Evolutionary conservation across 163 green algal species (phyloP), one percentile per base, ranked within the genome.

Genomic region (Scenedesmus sp.): DNA sequence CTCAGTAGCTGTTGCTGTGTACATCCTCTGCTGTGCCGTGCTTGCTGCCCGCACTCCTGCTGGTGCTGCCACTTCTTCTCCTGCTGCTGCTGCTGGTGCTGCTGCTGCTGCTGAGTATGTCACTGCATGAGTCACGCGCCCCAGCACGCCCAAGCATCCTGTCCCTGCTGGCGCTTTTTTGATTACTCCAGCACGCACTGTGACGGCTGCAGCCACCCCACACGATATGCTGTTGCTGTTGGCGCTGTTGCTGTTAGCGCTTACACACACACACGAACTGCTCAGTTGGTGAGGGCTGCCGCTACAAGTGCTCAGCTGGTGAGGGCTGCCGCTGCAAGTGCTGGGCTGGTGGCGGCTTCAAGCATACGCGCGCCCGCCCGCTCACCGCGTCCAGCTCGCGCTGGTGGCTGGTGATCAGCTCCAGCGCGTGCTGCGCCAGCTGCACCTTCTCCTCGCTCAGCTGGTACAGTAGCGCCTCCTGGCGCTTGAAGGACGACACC

Each of bases 391-490:
- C 89, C 70, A 92, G 73, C 5, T 92, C 80, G 10, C n/a, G 37
- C 61, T 89, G 46, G 59, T 93, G 79, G 56, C 81, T 86, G 5
- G 68, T 59, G 26, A 93, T 76, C 16, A 93, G 81, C 49, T 91
- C 91, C 30, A 86, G 42, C 37, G 85, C 86, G 22, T 93, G 86
- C 44, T 90, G 83, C 7, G 86, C 91, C 30, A 93, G 91, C 82
- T 88, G 70, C 51, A 93, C 91, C 86, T 93, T 93, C 91, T 93
- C 91, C 80, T 93, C 86, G 35, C 65, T 73, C 9, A 92, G 85
- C 81, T 93, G 91, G 26, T 85, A 73, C 73, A 93, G 81, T 81
- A 85, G 89, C 53, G 37, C 56, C 83, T 92, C 81, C 30, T 78
- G 53, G 10, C 42, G 42, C 49, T 73, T 65, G 73, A 89, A 89